Base-by-base conservation (phyloP, 2,329 filamentous ascomycete genomes). In the Stagonosporopsis vannaccii region DNA sequence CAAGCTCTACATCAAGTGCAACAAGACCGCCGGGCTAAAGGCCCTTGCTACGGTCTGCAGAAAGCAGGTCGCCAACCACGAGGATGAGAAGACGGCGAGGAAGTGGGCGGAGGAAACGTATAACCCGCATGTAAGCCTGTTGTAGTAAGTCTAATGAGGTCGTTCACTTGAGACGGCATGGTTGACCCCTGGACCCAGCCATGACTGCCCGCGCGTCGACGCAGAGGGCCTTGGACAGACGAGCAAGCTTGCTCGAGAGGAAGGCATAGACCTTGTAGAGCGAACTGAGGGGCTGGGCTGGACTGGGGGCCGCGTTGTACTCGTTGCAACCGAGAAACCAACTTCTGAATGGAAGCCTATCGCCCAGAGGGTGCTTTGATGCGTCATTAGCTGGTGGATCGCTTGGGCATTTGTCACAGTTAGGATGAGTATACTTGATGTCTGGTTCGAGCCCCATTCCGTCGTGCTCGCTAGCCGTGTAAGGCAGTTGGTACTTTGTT, bases 41-140 rank as follows among this genome's bases (percentile, higher is more conserved):
- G 54, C 63, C 33, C 49, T 78, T 22, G 77, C 69, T 4, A 53
- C 49, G 30, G 55, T 56, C 6, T 70, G 71, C 41, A 67, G 76
- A 32, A 56, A 52, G 17, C 51, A 63, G 12, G 73, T 75, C 11
- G 59, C 68, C 7, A 65, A 67, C 13, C 66, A 55, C 17, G 62
- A 55, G 9, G 67, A 71, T 6, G 58, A 64, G n/a, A 58, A 42
- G 1, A 63, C 59, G 26, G 71, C 68, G 1, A 51, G 59, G 26
- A 52, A 46, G 8, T 79, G 77, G 77, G 67, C 62, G 4, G 61
- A 70, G 7, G 59, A 71, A 26, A 46, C 50, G 30, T 80, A 75
- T 54, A 60, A 56, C 47, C 77, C 78, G 33, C 78, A 80, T 69
- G 59, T 75, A 41, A 78, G 75, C 57, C 58, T 80, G 50, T 59